Evolutionary conservation across 371 early-diverging fungal genomes (phyloP).

Genomic region (Massospora cicadina): DNA sequence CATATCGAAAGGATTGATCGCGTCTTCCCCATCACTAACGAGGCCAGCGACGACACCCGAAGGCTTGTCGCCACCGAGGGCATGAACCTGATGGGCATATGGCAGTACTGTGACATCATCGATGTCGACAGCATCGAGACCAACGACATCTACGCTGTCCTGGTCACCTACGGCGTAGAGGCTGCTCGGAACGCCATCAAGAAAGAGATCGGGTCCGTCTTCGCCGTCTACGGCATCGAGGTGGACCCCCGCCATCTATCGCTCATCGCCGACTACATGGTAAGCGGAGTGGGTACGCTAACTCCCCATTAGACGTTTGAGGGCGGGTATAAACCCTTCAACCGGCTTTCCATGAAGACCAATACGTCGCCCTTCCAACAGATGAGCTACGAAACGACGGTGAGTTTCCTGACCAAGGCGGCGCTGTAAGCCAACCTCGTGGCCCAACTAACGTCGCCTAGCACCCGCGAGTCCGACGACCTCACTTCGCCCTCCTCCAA

Average conservation of each 20-base stretch:
- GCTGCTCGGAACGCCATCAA: constrained; percentile 93
- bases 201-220: constrained; percentile 89
- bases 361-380: constrained; percentile 88
- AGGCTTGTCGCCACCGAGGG: constrained; percentile 65
- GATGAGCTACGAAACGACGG: constrained; percentile 96
- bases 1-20: constrained; percentile 71
- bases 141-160: constrained; percentile 92
- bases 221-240: constrained; percentile 92
- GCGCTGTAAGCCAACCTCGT: constrained; percentile 34
- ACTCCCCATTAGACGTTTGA: constrained; percentile 55
- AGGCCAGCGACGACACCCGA: constrained; percentile 48
- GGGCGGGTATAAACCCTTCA: constrained; percentile 95
- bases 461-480: constrained; percentile 69
- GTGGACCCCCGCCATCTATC: constrained; percentile 95
- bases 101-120: constrained; percentile 54
- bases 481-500: constrained; percentile 81
- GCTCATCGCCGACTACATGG: constrained; percentile 98
- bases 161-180: constrained; percentile 95
- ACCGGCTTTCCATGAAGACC: constrained; percentile 80
- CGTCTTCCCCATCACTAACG: constrained; percentile 56
- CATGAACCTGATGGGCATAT: constrained; percentile 80
- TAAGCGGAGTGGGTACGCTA: constrained; percentile 13
- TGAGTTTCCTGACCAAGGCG: constrained; percentile 82
- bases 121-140: constrained; percentile 79
- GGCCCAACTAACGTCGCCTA: constrained; percentile 10